Evolutionary conservation across 345 rosid genomes (phyloP), one percentile per base, ranked within the genome.

Genomic region (Gossypium stocksii): DNA sequence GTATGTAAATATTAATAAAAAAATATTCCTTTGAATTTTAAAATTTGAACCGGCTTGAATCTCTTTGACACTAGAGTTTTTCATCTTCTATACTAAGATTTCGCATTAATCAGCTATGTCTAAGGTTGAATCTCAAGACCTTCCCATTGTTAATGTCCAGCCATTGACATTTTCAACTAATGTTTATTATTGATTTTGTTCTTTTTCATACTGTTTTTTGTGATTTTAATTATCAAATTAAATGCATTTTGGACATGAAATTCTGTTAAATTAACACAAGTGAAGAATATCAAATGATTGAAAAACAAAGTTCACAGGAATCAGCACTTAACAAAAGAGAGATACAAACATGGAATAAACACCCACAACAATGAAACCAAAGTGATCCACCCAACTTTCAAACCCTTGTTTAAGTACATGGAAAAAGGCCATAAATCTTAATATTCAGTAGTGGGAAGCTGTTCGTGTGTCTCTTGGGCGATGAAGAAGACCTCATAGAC

Each of bases 401-500:
- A 56, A 12, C 20, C 65, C 41, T 52, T 25, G 52, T 48, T 13
- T 9, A 14, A 0, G 19, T 38, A 59, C 63, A 14, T 48, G 41
- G 41, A 52, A 68, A 66, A 41, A 25, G 52, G 6, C 14, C 46
- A 77, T 7, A 73, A 3, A 17, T 38, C 77, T 79, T 79, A 88
- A 66, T 70, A 89, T n/a, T 91, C 97, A 44, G 84, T 15, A 15
- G 85, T 51, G 41, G 97, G 93, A 65, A 93, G 91, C 75, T 83
- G 89, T 75, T 88, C 93, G 29, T 93, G 90, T 1, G 87, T 82
- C 86, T 62, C 71, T 57, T 82, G 82, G 69, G 70, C 54, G 41
- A 90, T 85, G 87, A 91, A 89, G 84, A 89, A 64, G 63, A 83
- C 29, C 43, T 89, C 86, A 67, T 93, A 93, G 29, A 89, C 85